phyloP scores from a whole-genome alignment of 2,329 filamentous ascomycete species.

The Arthrobotrys entomopaga region DNA sequence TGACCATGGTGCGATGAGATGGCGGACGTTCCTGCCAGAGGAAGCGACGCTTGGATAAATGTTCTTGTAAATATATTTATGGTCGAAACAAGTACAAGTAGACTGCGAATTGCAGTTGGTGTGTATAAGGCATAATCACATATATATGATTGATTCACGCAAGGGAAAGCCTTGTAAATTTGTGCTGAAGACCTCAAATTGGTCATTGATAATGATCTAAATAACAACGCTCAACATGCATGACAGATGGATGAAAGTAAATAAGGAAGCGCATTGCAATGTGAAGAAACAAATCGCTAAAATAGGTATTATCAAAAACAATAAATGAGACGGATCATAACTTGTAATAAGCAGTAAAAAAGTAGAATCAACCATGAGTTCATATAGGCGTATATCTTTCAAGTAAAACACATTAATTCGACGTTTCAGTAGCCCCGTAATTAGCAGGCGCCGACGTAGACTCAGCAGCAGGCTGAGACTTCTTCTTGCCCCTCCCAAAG shows the following conservation, averaged over 20 bases:
- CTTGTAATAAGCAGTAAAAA: no score
- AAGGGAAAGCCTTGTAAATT: no score
- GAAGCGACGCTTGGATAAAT: slow-evolving; percentile 26
- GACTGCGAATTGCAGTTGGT: no score
- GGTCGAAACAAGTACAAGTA: neutral
- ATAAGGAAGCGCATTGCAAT: neutral
- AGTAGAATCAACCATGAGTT: no score
- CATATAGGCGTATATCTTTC: no score
- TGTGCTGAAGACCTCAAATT: neutral
- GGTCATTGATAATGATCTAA: neutral
- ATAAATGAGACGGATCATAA: no score
- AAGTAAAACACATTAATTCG: neutral
- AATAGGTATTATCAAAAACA: neutral
- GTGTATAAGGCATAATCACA: no score
- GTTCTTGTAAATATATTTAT: no score
- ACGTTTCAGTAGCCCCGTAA: neutral
- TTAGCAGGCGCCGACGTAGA: slow-evolving; percentile 11
- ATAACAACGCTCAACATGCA: slow-evolving; percentile 1
- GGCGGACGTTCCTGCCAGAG: slow-evolving; percentile 57
- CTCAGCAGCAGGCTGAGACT: slow-evolving; percentile 18
- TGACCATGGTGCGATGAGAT: slow-evolving; percentile 60
- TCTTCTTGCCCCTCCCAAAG: slow-evolving; percentile 50
- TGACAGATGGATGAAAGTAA: neutral
- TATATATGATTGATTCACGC: no score
- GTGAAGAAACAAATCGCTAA: neutral